Percentiles rank a stretch among this genome's conserved stretches.
Conservation (phyloP, 495 filamentous ascomycete species). For the Penicillium roqueforti region DNA sequence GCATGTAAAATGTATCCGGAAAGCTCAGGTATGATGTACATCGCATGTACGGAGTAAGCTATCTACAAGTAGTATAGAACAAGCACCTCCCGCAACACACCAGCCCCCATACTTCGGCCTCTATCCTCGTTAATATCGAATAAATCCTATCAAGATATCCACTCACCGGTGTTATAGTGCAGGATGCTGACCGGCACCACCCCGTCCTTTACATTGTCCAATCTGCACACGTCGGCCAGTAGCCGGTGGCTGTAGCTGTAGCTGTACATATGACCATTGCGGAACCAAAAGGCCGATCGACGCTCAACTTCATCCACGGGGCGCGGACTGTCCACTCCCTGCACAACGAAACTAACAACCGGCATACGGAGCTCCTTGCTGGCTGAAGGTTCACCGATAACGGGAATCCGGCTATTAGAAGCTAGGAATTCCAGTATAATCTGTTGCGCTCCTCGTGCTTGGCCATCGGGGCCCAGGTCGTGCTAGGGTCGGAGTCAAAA, state of each 20-base stretch:
- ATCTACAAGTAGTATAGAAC: conserved; percentile 7
- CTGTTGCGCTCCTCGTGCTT: conserved; percentile 54
- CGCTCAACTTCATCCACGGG: conserved; percentile 61
- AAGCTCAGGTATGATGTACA: not conserved
- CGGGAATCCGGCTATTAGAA: conserved; percentile 40
- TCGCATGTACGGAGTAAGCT: not conserved
- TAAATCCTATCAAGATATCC: conserved; percentile 3
- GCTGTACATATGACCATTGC: conserved; percentile 68
- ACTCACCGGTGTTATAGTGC: conserved; percentile 72
- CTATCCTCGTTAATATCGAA: conserved; percentile 31
- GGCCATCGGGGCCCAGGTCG: conserved; percentile 50
- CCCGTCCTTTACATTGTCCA: conserved; percentile 51
- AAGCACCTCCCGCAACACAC: conserved; percentile 43
- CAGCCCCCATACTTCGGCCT: conserved; percentile 52
- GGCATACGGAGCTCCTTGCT: conserved; percentile 50
- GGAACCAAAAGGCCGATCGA: conserved; percentile 51
- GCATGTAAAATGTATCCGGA: not conserved
- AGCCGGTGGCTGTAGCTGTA: conserved; percentile 61
- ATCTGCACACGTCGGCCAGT: conserved; percentile 53
- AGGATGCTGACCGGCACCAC: conserved; percentile 67
- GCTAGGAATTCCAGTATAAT: conserved; percentile 55
- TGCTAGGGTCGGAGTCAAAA: conserved; percentile 42
- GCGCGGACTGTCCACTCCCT: conserved; percentile 50
- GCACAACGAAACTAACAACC: conserved; percentile 62
- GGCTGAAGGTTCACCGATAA: conserved; percentile 52